Base-by-base conservation (phyloP, 768 basidiomycete genomes). In the Lactifluus subvellereus region DNA sequence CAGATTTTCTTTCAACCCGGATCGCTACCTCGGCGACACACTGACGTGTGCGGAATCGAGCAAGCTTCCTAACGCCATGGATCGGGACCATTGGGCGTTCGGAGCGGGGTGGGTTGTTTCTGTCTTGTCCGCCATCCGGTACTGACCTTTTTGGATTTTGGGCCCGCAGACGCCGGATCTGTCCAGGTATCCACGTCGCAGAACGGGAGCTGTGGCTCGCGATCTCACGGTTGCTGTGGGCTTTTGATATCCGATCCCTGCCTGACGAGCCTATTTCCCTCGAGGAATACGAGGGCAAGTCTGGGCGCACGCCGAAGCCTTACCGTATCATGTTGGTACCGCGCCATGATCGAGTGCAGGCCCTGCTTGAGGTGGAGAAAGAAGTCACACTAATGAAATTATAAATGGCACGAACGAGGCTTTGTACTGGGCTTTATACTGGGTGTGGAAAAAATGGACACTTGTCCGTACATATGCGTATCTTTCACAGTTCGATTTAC, bases 61-160 rank as follows among this genome's bases (percentile, higher is more conserved):
- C 16, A 78, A 79, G 43, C 68, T 77, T 27, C 50, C 74, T 2
- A 72, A 81, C 62, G 72, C 78, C 8, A 72, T 72, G 64, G 72
- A 82, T 55, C 76, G 80, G 42, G 80, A 82, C 62, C 78, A 82
- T 59, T 82, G 80, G 80, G 75, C 75, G 69, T 82, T 80, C 57
- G 80, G 80, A 16, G 79, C 71, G 1, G 80, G 80, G 80, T 82
- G 65, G 33, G 74, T 70, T 27, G 27, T 27, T 27, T 27, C 27
- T 27, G 2, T 27, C 27, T 2, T 27, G 27, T 27, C 27, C 27
- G 27, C 2, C 27, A 27, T 27, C 27, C 27, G 27, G 27, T 27
- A 27, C 27, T 27, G 27, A 27, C 27, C 27, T 40, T 30, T 35
- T 35, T 49, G 32, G 43, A 13, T 54, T 27, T 27, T 1, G 27